Conservation (phyloP, 225 moss, liverwort and hornwort species). For the Lunularia cruciata region DNA sequence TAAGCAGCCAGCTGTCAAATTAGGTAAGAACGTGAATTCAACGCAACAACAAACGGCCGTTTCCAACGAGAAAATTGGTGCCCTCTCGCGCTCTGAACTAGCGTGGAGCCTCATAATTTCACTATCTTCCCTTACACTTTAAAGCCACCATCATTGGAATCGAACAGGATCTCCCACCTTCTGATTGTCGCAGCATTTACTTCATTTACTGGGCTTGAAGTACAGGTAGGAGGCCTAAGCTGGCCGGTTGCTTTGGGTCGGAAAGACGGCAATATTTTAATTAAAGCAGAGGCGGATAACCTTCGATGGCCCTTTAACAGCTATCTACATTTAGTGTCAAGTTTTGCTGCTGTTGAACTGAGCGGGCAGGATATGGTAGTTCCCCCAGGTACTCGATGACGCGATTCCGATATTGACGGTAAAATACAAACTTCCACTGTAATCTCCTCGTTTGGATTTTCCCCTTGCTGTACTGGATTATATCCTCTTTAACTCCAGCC, state of each 20-base stretch:
- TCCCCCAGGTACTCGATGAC: constrained; percentile 26
- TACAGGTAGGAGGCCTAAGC: constrained; percentile 5
- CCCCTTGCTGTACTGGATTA: no score
- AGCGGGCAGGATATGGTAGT: constrained; percentile 35
- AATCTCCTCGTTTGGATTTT: no score
- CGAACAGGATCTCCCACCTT: no score
- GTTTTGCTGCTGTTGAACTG: constrained; percentile 34
- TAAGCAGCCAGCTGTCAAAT: not conserved
- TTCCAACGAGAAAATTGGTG: constrained; percentile 6
- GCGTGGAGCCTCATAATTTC: no score
- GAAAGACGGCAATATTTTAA: constrained; percentile 33
- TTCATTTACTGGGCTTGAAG: no score
- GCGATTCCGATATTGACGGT: not conserved
- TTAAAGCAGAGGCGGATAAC: constrained; percentile 33
- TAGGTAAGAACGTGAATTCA: not conserved
- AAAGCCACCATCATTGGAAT: no score
- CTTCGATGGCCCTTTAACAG: constrained; percentile 32
- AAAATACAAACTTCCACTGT: not conserved
- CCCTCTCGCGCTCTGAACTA: no score
- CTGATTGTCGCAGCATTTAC: no score
- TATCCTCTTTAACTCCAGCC: no score
- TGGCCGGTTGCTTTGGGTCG: constrained; percentile 36
- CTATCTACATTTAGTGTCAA: constrained; percentile 28
- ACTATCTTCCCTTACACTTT: no score
- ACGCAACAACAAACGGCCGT: not conserved